Percentiles rank a stretch among this genome's conserved stretches.
Evolutionary conservation across 257 asterid species (phyloP).

Genomic region (Solanum appendiculatum): DNA sequence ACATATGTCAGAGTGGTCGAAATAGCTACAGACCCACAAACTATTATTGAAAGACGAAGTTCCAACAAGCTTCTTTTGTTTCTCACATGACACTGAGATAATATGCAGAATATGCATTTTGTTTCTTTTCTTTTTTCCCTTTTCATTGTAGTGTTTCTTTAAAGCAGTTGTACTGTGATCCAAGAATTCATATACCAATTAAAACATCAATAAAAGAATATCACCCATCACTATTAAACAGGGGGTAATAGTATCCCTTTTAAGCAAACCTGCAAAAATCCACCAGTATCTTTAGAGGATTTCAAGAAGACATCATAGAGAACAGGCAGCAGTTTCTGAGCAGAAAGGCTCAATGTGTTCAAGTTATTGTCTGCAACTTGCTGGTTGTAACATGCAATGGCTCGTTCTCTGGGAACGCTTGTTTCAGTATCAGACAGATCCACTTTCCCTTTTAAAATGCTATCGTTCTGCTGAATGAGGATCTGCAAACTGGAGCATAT

Average conservation of each 20-base stretch:
- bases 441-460: slow-evolving; percentile 43
- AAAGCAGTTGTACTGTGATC: not conserved
- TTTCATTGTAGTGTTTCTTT: not conserved
- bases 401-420: slow-evolving; percentile 42
- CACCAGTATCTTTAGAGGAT: slow-evolving; percentile 60
- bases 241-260: not conserved
- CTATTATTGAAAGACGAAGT: not conserved
- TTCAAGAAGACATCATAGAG: slow-evolving; percentile 43
- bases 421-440: slow-evolving; percentile 19
- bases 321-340: slow-evolving; percentile 41
- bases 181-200: not conserved
- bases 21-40: not conserved
- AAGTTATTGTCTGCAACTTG: slow-evolving; percentile 57
- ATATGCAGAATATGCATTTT: not conserved
- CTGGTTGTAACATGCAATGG: slow-evolving; percentile 40
- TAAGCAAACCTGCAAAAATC: slow-evolving; percentile 53
- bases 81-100: not conserved
- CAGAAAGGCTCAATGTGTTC: slow-evolving; percentile 46
- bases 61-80: not conserved
- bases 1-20: not conserved
- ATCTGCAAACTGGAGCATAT: slow-evolving; percentile 80
- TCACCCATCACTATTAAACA: not conserved
- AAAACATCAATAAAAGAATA: not conserved
- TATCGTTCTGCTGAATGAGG: slow-evolving; percentile 75
- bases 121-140: not conserved